A percentile compares a stretch with the other conserved stretches of the same genome.
Conservation (phyloP, 768 basidiomycete species). For the Mycena kentingensis region DNA sequence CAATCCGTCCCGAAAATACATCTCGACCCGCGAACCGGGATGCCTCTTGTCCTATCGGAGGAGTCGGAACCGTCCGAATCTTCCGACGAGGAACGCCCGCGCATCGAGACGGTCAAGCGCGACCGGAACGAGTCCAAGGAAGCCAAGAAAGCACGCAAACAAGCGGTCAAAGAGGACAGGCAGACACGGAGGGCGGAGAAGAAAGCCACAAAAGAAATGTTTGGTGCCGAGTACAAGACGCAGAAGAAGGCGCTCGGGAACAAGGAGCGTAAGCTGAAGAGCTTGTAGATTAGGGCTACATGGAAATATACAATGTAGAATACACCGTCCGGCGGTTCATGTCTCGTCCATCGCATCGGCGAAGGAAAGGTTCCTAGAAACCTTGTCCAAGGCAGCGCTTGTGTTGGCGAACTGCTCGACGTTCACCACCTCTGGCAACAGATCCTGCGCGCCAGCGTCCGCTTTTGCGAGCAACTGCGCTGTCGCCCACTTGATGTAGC, state of each 20-base stretch:
- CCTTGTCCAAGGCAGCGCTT: slow-evolving; percentile 26
- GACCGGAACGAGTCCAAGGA: slow-evolving; percentile 76
- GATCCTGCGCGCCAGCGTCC: slow-evolving; percentile 22
- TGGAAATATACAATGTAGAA: slow-evolving; percentile 2
- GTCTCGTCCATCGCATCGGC: slow-evolving; percentile 12
- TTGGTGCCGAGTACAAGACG: slow-evolving; percentile 60
- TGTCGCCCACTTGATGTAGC: slow-evolving; percentile 80
- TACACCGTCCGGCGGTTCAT: neutral
- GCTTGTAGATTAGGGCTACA: slow-evolving; percentile 35
- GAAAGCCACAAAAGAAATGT: slow-evolving; percentile 65
- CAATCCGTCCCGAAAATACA: slow-evolving; percentile 62
- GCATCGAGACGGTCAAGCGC: slow-evolving; percentile 60
- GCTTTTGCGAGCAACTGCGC: slow-evolving; percentile 48
- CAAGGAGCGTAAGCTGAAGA: slow-evolving; percentile 46
- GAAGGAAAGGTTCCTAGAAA: slow-evolving; percentile 7
- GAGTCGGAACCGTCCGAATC: slow-evolving; percentile 25
- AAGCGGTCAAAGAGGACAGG: slow-evolving; percentile 65
- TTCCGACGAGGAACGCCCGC: slow-evolving; percentile 12
- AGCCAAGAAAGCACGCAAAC: slow-evolving; percentile 72
- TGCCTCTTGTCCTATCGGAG: slow-evolving; percentile 56
- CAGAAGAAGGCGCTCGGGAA: slow-evolving; percentile 57
- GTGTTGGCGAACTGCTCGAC: slow-evolving; percentile 12
- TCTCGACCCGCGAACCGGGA: slow-evolving; percentile 75
- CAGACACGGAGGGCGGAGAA: slow-evolving; percentile 68
- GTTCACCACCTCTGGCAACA: slow-evolving; percentile 17